phyloP scores from a whole-genome alignment of 768 basidiomycete genomes.

The Hortiboletus flavorubellus region DNA sequence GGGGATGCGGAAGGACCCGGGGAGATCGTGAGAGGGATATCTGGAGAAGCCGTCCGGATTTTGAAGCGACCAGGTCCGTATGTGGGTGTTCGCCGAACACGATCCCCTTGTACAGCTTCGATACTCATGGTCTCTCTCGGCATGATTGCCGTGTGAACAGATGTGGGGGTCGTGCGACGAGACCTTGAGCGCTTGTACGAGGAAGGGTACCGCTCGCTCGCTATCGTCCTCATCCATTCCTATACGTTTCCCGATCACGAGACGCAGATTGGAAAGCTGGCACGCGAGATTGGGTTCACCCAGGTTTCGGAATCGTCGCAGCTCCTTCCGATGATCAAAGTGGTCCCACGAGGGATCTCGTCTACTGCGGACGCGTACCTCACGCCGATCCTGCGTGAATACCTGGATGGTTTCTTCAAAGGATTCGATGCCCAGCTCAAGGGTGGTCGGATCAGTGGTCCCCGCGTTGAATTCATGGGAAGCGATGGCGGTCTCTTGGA shows the following conservation, averaged over 20 bases:
- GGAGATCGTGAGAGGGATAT: slow-evolving; percentile 75
- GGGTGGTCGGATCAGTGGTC: slow-evolving; percentile 54
- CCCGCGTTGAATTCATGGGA: slow-evolving; percentile 93
- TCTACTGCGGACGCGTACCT: slow-evolving; percentile 95
- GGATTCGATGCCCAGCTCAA: slow-evolving; percentile 79
- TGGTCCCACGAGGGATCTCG: slow-evolving; percentile 89
- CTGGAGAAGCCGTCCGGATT: slow-evolving; percentile 87
- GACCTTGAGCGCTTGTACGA: slow-evolving; percentile 72
- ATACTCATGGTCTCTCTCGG: neutral
- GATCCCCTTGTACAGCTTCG: neutral
- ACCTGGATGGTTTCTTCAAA: slow-evolving; percentile 87
- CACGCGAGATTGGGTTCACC: slow-evolving; percentile 77
- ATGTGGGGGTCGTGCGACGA: slow-evolving; percentile 46
- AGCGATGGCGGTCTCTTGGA: slow-evolving; percentile 87
- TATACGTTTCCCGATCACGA: slow-evolving; percentile 93
- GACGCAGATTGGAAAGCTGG: slow-evolving; percentile 63
- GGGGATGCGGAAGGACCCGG: slow-evolving; percentile 77
- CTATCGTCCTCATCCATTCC: slow-evolving; percentile 87
- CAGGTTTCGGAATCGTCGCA: slow-evolving; percentile 88
- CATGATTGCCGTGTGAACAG: slow-evolving; percentile 31
- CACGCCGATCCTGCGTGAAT: slow-evolving; percentile 80
- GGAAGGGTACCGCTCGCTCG: slow-evolving; percentile 83
- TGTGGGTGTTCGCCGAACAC: neutral
- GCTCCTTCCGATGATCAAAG: slow-evolving; percentile 92
- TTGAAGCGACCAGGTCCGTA: slow-evolving; percentile 60